Evolutionary conservation across 805 yeast species (phyloP).

Genomic region (Pichia californica): DNA sequence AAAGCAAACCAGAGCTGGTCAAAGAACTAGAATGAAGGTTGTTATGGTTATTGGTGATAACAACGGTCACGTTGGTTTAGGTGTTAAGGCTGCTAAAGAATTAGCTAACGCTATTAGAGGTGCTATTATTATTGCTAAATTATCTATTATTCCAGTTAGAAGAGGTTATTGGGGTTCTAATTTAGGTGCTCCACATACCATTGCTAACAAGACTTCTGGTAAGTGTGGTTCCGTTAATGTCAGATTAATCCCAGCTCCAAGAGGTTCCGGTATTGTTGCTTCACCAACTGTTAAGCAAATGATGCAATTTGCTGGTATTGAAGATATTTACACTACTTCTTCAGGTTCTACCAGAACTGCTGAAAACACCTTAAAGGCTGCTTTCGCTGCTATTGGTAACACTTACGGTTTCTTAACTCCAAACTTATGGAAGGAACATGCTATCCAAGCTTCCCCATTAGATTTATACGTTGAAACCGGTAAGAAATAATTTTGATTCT

Average conservation of each 20-base stretch:
- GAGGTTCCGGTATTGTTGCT: conserved; percentile 99
- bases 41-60: conserved; percentile 99
- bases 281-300: conserved; percentile 99
- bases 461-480: conserved; percentile 86
- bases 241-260: conserved; percentile 99
- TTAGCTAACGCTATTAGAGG: conserved; percentile 99
- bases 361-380: conserved; percentile 99
- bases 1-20: conserved; percentile 99
- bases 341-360: conserved; percentile 99
- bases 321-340: conserved; percentile 98
- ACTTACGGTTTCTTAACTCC: conserved; percentile 99
- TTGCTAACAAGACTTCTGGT: conserved; percentile 97
- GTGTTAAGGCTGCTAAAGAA: conserved; percentile 99
- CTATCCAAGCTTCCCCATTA: conserved; percentile 86
- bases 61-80: conserved; percentile 99
- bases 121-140: conserved; percentile 98
- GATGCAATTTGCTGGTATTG: conserved; percentile 99
- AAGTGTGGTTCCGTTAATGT: conserved; percentile 99
- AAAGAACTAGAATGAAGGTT: conserved; percentile 99
- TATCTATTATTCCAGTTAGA: conserved; percentile 98
- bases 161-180: conserved; percentile 99
- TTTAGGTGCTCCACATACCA: conserved; percentile 99
- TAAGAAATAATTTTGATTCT: conserved; percentile 49
- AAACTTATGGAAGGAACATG: conserved; percentile 90
- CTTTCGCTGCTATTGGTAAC: conserved; percentile 99